phyloP scores from a whole-genome alignment of 352 stramenopile genomes.

The Globisporangium barbulae region DNA sequence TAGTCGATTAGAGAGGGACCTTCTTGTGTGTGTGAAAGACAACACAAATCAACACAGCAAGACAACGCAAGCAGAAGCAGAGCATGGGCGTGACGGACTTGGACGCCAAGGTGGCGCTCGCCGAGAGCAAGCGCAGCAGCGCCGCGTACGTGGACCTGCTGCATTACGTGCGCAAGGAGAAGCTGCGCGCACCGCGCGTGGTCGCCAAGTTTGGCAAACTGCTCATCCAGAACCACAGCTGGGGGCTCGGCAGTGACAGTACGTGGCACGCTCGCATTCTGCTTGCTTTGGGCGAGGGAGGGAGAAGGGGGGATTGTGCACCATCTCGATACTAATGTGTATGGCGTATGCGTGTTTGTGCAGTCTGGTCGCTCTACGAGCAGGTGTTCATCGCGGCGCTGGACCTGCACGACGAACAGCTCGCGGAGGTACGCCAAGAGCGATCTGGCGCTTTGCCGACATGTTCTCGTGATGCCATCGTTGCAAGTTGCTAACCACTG shows the following conservation, averaged over 20 bases:
- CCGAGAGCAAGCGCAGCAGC: constrained; percentile 27
- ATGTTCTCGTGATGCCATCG: background rate
- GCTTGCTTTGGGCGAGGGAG: constrained; percentile 4
- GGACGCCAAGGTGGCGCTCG: constrained; percentile 39
- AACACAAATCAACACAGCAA: background rate
- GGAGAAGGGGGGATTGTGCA: background rate
- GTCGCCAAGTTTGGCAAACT: constrained; percentile 35
- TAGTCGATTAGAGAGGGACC: background rate
- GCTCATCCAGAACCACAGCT: constrained; percentile 51
- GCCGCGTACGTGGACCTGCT: constrained; percentile 45
- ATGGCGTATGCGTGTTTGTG: constrained; percentile 2
- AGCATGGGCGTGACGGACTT: constrained; percentile 39
- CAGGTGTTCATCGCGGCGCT: constrained; percentile 62
- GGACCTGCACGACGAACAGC: constrained; percentile 55
- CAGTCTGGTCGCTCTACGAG: constrained; percentile 67
- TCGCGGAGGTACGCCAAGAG: constrained; percentile 25
- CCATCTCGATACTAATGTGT: background rate
- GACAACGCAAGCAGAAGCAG: background rate
- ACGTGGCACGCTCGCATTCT: background rate
- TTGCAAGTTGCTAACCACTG: background rate
- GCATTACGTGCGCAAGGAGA: constrained; percentile 54
- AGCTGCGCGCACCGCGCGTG: constrained; percentile 41
- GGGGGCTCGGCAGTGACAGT: constrained; percentile 52
- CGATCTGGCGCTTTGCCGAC: no score
- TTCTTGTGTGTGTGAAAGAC: background rate